A percentile compares a stretch with the other conserved stretches of the same genome.
Evolutionary conservation across 441 rosid genomes (phyloP).

Genomic region (Euphorbia schlechtendalii): DNA sequence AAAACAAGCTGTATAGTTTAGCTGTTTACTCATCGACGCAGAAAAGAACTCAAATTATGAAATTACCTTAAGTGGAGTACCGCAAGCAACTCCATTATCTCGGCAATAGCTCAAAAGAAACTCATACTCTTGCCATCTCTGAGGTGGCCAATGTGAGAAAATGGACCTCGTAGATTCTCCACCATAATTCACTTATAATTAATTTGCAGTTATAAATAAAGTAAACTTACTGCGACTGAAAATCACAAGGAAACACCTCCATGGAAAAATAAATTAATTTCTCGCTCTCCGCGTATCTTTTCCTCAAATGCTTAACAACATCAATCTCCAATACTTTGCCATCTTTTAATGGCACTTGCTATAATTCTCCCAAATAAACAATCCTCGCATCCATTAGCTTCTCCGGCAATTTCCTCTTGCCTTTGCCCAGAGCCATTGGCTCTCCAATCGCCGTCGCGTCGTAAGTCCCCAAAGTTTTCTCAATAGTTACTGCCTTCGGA

Average conservation of each 20-base stretch:
- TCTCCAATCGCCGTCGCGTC: conserved; percentile 87
- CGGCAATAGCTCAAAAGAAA: conserved; percentile 77
- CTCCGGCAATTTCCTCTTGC: conserved; percentile 76
- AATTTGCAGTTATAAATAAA: background rate
- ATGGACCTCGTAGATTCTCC: conserved; percentile 62
- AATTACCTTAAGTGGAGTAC: conserved; percentile 77
- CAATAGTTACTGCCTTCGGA: conserved; percentile 23
- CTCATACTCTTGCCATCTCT: conserved; percentile 78
- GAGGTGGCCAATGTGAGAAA: conserved; percentile 60
- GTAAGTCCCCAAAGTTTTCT: conserved; percentile 46
- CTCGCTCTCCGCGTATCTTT: conserved; percentile 50
- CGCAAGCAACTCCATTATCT: conserved; percentile 79
- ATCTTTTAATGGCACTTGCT: conserved; percentile 77
- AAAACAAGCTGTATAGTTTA: background rate
- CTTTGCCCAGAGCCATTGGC: conserved; percentile 81
- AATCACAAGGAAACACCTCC: conserved; percentile 71
- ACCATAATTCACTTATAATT: conserved; percentile 14
- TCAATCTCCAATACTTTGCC: conserved; percentile 75
- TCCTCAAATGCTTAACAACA: conserved; percentile 53
- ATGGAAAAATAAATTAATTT: conserved; percentile 56
- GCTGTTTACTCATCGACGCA: background rate
- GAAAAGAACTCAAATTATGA: conserved; percentile 13
- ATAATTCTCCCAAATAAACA: conserved; percentile 84
- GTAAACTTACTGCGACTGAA: conserved; percentile 58
- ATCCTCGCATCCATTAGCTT: conserved; percentile 72